A percentile compares a stretch with the other conserved stretches of the same genome.
These are phyloP conservation scores for Schoenoplectus tabernaemontani DNA, from an alignment of 202 grass and related monocot genomes.

Conservation along the genomic window DNA sequence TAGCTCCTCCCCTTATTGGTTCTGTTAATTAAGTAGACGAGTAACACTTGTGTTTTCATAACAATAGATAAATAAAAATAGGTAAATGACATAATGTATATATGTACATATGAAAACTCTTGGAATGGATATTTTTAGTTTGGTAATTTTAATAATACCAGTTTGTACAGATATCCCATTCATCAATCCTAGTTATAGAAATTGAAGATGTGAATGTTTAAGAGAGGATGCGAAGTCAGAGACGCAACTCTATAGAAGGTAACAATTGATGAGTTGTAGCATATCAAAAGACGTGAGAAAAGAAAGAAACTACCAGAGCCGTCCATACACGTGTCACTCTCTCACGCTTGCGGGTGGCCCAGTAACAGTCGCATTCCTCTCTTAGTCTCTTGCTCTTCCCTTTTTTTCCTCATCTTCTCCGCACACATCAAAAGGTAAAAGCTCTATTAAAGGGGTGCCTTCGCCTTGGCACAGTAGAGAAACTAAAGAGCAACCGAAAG, in stretches of 20 bases:
- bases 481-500: conserved; percentile 18
- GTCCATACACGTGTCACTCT: conserved; percentile 18
- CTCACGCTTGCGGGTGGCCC: not conserved
- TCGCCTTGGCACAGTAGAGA: not conserved
- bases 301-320: conserved; percentile 17
- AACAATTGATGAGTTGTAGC: not conserved
- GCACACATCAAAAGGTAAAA: not conserved
- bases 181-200: not conserved
- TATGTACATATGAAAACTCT: too few relatives aligned
- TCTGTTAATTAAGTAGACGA: too few relatives aligned
- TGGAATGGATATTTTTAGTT: not conserved
- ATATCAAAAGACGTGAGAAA: conserved; percentile 8
- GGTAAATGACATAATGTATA: too few relatives aligned
- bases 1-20: too few relatives aligned
- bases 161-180: not conserved
- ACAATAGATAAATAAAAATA: too few relatives aligned
- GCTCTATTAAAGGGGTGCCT: conserved; percentile 18
- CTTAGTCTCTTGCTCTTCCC: not conserved
- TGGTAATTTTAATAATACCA: not conserved
- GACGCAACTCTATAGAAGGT: not conserved
- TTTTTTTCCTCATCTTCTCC: not conserved
- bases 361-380: not conserved
- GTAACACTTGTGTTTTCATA: too few relatives aligned
- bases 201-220: not conserved
- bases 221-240: not conserved